These are phyloP conservation scores for Dendrobium chrysotoxum DNA, from an alignment of 106 monocot genomes.

Conservation along the genomic window DNA sequence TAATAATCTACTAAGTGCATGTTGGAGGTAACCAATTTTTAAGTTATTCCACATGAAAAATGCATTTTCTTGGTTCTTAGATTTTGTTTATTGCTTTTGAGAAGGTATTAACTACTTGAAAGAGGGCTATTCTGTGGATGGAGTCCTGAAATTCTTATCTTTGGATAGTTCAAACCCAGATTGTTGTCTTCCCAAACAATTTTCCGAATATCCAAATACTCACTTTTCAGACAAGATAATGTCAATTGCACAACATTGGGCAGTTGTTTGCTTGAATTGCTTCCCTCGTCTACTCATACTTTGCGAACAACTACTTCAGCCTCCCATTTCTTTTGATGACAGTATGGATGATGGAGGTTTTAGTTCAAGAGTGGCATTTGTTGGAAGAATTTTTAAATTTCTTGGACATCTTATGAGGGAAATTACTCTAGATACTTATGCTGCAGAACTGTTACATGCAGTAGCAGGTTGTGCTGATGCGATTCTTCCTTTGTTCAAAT, in stretches of 20 bases:
- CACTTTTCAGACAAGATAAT: slow-evolving; percentile 27
- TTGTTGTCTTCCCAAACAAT: slow-evolving; percentile 13
- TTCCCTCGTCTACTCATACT: slow-evolving; percentile 55
- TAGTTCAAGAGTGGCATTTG: slow-evolving; percentile 43
- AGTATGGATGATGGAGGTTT: slow-evolving; percentile 36
- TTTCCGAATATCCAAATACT: slow-evolving; percentile 8
- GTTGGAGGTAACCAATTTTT: background rate
- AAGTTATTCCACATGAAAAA: background rate
- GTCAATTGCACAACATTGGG: slow-evolving; percentile 45
- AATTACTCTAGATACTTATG: slow-evolving; percentile 31
- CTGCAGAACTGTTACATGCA: slow-evolving; percentile 42
- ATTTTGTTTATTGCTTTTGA: slow-evolving; percentile 11
- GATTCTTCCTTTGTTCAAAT: slow-evolving; percentile 51
- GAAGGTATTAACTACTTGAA: slow-evolving; percentile 41
- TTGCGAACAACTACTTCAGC: slow-evolving; percentile 28
- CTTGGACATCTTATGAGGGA: slow-evolving; percentile 39
- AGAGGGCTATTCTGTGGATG: slow-evolving; percentile 32
- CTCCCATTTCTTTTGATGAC: slow-evolving; percentile 26
- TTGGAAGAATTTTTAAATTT: slow-evolving; percentile 60
- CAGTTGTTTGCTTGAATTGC: slow-evolving; percentile 55
- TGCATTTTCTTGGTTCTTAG: background rate
- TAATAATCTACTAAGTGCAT: slow-evolving; percentile 18
- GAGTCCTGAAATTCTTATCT: slow-evolving; percentile 40
- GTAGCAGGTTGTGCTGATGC: slow-evolving; percentile 41
- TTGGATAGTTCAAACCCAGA: slow-evolving; percentile 40